phyloP scores from a whole-genome alignment of 805 yeast genomes.

The Pichia nanzhaoensis region DNA sequence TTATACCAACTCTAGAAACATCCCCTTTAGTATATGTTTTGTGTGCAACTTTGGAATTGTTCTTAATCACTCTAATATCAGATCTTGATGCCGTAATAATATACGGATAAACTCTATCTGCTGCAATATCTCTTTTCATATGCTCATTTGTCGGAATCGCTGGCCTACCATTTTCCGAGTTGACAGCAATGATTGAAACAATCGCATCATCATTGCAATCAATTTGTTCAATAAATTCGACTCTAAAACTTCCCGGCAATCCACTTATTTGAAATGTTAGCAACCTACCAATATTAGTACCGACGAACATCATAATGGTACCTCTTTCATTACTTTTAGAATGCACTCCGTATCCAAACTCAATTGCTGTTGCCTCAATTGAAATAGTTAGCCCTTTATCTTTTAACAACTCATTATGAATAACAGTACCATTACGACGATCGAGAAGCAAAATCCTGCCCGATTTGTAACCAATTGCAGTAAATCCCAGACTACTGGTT shows the following conservation, averaged over 20 bases:
- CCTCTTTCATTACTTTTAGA: slow-evolving; percentile 21
- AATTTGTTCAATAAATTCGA: slow-evolving; percentile 41
- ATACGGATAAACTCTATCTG: slow-evolving; percentile 50
- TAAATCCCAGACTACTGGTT: slow-evolving; percentile 76
- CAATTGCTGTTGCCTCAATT: slow-evolving; percentile 48
- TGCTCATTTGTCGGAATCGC: slow-evolving; percentile 57
- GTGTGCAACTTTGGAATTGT: slow-evolving; percentile 59
- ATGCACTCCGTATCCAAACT: slow-evolving; percentile 65
- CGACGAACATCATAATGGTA: slow-evolving; percentile 64
- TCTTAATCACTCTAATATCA: slow-evolving; percentile 57
- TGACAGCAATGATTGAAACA: slow-evolving; percentile 49
- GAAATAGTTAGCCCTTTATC: slow-evolving; percentile 26
- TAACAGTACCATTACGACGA: slow-evolving; percentile 56
- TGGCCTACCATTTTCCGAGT: slow-evolving; percentile 52
- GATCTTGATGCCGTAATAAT: slow-evolving; percentile 47
- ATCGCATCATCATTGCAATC: slow-evolving; percentile 49
- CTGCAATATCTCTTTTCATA: slow-evolving; percentile 37
- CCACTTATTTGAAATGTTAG: slow-evolving; percentile 62
- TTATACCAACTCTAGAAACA: slow-evolving; percentile 44
- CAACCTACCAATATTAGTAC: slow-evolving; percentile 71
- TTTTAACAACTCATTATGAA: slow-evolving; percentile 31
- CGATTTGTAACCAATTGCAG: slow-evolving; percentile 66
- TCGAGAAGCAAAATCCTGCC: slow-evolving; percentile 77
- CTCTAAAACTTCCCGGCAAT: slow-evolving; percentile 53
- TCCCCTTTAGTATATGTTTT: slow-evolving; percentile 50